Base-by-base conservation (phyloP, 306 rosid genomes). In the Sicyos baderoa region DNA sequence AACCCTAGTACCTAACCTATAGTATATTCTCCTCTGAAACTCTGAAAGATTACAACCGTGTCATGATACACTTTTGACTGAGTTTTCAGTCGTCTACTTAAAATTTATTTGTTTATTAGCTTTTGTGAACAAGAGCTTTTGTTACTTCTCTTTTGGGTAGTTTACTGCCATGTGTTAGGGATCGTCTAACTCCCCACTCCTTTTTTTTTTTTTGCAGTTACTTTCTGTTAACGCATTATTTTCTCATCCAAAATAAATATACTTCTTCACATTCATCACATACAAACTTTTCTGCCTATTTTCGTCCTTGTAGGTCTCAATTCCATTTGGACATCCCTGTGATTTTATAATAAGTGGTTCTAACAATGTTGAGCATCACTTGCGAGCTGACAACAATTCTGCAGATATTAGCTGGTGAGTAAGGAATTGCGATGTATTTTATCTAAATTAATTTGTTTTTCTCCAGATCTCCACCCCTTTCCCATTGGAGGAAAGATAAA, bases 251-350 rank as follows among this genome's bases (percentile, higher is more conserved):
- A 25, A 25, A 25, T 1, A 25, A 25, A 1, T 25, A 25, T 25
- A 25, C 3, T 1, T 1, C 29, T 25, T 25, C 29, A 25, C 29
- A 25, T 25, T 25, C 29, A 25, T 25, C 29, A 3, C 29, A 25
- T 25, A 25, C 29, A 25, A 25, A 1, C 1, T 25, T 25, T 25
- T 25, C 29, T 25, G 29, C 29, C 74, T 32, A 59, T 74, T 67
- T 40, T 51, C 72, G 53, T 50, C 80, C 71, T 51, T 57, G 68
- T 68, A 92, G 98, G 95, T 85, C 75, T n/a, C 77, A 61, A 93
- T 93, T 80, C 96, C 88, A n/a, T 85, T 78, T 70, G 99, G 97
- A 76, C 62, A 74, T 54, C 72, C 68, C 47, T 54, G 84, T 42
- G 97, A 85, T 40, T 88, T 93, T 68, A 23, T 78, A 49, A 77